These are phyloP conservation scores for Phytophthora meadii DNA, from an alignment of 352 stramenopile genomes.

Conservation along the genomic window DNA sequence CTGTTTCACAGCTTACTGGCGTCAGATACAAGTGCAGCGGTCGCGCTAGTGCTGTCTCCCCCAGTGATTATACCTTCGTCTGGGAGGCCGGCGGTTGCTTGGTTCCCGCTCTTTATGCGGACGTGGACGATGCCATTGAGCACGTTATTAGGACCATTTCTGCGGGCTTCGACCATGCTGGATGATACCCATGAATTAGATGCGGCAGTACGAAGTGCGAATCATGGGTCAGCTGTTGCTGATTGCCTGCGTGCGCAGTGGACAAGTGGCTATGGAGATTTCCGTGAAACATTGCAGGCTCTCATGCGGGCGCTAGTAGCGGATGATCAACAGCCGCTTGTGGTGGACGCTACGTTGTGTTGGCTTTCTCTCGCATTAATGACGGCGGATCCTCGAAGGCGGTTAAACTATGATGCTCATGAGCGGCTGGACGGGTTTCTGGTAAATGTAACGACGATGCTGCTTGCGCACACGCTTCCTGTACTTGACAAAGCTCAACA, in stretches of 20 bases:
- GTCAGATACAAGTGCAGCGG: conserved; percentile 37
- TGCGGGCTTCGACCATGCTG: conserved; percentile 72
- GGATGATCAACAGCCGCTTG: conserved; percentile 48
- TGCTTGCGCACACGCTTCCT: conserved; percentile 52
- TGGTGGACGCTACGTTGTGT: conserved; percentile 65
- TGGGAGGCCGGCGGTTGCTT: conserved; percentile 31
- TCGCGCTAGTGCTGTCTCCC: conserved; percentile 45
- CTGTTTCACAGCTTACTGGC: conserved; percentile 58
- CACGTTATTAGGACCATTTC: conserved; percentile 69
- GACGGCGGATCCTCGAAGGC: conserved; percentile 52
- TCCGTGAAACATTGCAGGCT: conserved; percentile 43
- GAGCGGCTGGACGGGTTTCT: conserved; percentile 73
- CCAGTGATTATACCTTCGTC: conserved; percentile 20
- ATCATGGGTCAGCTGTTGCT: conserved; percentile 29
- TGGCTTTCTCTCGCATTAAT: conserved; percentile 61
- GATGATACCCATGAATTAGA: conserved; percentile 64
- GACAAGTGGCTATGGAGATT: conserved; percentile 47
- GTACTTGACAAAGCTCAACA: conserved; percentile 40
- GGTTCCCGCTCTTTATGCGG: conserved; percentile 53
- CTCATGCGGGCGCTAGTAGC: conserved; percentile 44
- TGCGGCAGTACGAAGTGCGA: conserved; percentile 32
- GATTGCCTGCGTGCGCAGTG: conserved; percentile 56
- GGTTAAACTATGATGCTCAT: conserved; percentile 54
- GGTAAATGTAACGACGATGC: conserved; percentile 64
- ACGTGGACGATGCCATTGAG: conserved; percentile 59